Conservation (phyloP, 2,329 filamentous ascomycete species). For the Periconia sp. region DNA sequence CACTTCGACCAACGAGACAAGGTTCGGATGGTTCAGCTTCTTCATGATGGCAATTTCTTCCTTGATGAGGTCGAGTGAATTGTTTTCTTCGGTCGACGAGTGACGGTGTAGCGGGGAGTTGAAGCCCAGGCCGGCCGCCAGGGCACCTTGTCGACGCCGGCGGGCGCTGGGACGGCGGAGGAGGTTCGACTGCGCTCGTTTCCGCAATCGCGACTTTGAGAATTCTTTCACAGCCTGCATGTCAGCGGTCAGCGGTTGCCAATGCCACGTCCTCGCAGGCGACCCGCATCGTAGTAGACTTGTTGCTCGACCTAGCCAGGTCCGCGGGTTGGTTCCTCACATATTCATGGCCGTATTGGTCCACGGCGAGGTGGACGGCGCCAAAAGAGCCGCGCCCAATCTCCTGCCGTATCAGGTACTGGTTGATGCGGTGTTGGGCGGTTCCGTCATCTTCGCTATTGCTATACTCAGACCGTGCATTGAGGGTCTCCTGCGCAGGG, state of each 20-base stretch:
- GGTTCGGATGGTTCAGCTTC: slow-evolving; percentile 91
- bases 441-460: slow-evolving; percentile 83
- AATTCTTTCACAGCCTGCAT: slow-evolving; percentile 93
- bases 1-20: slow-evolving; percentile 93
- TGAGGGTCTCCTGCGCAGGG: slow-evolving; percentile 78
- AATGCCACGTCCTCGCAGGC: slow-evolving; percentile 22
- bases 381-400: slow-evolving; percentile 97
- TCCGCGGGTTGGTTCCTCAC: slow-evolving; percentile 61
- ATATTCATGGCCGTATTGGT: slow-evolving; percentile 92
- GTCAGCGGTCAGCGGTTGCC: slow-evolving; percentile 35
- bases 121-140: slow-evolving; percentile 60
- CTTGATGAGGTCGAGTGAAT: slow-evolving; percentile 84
- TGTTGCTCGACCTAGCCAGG: slow-evolving; percentile 9
- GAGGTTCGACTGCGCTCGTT: slow-evolving; percentile 88
- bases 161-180: slow-evolving; percentile 67
- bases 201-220: slow-evolving; percentile 88
- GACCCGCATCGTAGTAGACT: slow-evolving; percentile 28
- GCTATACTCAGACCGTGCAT: slow-evolving; percentile 85
- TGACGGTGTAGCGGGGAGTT: slow-evolving; percentile 70
- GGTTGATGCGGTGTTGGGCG: slow-evolving; percentile 87
- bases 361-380: slow-evolving; percentile 85
- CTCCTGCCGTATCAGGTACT: slow-evolving; percentile 92
- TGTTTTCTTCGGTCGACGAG: slow-evolving; percentile 65
- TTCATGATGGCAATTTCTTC: slow-evolving; percentile 99
- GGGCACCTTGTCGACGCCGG: slow-evolving; percentile 59